These are phyloP conservation scores for Piromyces finnis DNA, from an alignment of 192 early-diverging fungal species.

Conservation along the genomic window DNA sequence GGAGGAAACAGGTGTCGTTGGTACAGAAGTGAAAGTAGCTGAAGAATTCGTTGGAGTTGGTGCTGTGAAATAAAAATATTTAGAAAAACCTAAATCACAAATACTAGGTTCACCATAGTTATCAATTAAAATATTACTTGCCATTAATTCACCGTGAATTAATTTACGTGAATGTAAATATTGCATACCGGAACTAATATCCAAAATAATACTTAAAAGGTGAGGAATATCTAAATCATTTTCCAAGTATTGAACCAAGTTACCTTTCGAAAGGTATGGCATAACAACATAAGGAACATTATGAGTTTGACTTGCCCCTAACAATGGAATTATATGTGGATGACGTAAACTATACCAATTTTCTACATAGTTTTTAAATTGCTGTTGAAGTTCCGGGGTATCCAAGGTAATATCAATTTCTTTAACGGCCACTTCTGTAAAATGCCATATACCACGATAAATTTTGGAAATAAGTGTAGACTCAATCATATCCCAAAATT, in stretches of 20 bases:
- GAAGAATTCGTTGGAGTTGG: not conserved
- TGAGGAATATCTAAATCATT: not conserved
- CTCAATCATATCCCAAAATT: not conserved
- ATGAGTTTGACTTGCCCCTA: not conserved
- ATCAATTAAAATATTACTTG: not conserved
- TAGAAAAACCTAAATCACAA: not conserved
- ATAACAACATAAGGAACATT: not conserved
- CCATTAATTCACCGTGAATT: not conserved
- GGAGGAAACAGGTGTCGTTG: no score
- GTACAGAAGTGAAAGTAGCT: not conserved
- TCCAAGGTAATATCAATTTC: not conserved
- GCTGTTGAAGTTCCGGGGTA: not conserved
- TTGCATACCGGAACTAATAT: not conserved
- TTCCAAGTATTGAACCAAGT: not conserved
- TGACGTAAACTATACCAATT: not conserved
- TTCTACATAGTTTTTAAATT: not conserved
- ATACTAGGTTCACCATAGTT: not conserved
- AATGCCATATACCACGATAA: not conserved
- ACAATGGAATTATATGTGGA: not conserved
- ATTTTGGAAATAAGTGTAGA: not conserved
- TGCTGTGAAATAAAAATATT: not conserved
- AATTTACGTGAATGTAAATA: not conserved
- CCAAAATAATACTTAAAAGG: not conserved
- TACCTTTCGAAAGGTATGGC: not conserved
- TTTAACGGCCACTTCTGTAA: not conserved